Conservation (phyloP, 1,284 basidiomycete species). For the Pascua guehoae region DNA sequence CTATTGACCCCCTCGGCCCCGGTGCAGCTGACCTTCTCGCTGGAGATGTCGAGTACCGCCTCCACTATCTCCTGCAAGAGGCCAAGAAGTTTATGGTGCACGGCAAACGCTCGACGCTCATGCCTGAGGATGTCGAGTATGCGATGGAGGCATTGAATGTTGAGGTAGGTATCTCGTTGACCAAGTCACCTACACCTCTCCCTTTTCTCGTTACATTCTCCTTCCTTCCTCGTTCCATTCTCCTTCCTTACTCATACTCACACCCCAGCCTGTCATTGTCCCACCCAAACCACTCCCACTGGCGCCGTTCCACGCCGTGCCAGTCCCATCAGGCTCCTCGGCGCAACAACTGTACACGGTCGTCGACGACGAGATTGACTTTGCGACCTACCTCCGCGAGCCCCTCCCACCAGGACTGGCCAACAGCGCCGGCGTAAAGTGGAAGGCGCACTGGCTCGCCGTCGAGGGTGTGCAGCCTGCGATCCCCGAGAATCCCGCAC, state of each 20-base stretch:
- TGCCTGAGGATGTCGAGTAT: conserved; percentile 85
- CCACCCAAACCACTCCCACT: conserved; percentile 51
- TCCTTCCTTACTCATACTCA: neutral
- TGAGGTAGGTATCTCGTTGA: conserved; percentile 55
- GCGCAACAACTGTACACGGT: conserved; percentile 70
- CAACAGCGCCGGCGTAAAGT: conserved; percentile 45
- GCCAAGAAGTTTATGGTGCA: conserved; percentile 96
- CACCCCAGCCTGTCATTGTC: conserved; percentile 39
- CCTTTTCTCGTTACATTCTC: neutral
- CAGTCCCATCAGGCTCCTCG: conserved; percentile 37
- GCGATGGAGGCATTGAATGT: conserved; percentile 92
- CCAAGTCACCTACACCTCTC: neutral
- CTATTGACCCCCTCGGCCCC: conserved; percentile 74
- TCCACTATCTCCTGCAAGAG: conserved; percentile 75
- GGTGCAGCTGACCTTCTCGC: conserved; percentile 79
- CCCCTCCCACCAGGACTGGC: conserved; percentile 37
- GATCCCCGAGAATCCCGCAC: conserved; percentile 90
- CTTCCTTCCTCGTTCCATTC: neutral
- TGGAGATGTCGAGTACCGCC: conserved; percentile 93
- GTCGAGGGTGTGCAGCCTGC: conserved; percentile 97
- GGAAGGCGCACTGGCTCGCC: conserved; percentile 87
- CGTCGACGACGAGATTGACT: conserved; percentile 96
- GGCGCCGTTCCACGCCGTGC: conserved; percentile 60
- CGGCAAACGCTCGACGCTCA: conserved; percentile 78
- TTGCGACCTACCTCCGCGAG: conserved; percentile 73